A percentile compares a stretch with the other conserved stretches of the same genome.
Evolutionary conservation across 345 rosid genomes (phyloP).

Genomic region (Pugionium dolabratum): DNA sequence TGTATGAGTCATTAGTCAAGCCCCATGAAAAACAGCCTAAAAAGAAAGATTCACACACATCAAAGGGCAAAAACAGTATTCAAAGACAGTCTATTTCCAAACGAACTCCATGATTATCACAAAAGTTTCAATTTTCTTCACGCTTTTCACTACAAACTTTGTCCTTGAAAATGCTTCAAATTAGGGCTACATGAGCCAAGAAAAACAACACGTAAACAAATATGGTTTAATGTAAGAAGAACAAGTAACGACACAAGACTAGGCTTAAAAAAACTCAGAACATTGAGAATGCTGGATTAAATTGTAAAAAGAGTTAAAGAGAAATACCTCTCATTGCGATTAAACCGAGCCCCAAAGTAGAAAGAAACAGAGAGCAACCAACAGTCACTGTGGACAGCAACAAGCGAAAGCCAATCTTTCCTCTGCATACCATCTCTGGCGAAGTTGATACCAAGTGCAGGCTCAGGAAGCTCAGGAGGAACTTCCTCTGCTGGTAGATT

Average conservation of each 20-base stretch:
- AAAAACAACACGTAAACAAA: conserved; percentile 1
- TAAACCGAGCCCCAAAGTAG: conserved; percentile 93
- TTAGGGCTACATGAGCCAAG: background rate
- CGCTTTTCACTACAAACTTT: background rate
- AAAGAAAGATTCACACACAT: conserved; percentile 14
- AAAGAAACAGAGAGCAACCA: conserved; percentile 98
- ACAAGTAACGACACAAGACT: background rate
- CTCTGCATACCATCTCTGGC: conserved; percentile 97
- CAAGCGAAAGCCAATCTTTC: conserved; percentile 90
- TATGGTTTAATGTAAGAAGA: conserved; percentile 1
- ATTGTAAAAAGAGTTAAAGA: background rate
- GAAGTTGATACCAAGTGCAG: conserved; percentile 93
- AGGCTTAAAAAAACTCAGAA: background rate
- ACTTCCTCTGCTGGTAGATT: conserved; percentile 94
- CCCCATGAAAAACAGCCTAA: conserved; percentile 2
- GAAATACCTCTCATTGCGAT: conserved; percentile 77
- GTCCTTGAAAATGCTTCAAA: background rate
- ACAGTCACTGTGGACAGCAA: conserved; percentile 95
- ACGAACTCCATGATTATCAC: background rate
- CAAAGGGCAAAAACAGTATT: conserved; percentile 2
- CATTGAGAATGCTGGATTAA: background rate
- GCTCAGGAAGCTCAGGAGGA: conserved; percentile 97
- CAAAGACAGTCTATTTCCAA: conserved; percentile 8
- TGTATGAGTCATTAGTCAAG: background rate
- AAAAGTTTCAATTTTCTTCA: background rate